Base-by-base conservation (phyloP, 2,329 filamentous ascomycete genomes). In the Trichoderma hamatum region DNA sequence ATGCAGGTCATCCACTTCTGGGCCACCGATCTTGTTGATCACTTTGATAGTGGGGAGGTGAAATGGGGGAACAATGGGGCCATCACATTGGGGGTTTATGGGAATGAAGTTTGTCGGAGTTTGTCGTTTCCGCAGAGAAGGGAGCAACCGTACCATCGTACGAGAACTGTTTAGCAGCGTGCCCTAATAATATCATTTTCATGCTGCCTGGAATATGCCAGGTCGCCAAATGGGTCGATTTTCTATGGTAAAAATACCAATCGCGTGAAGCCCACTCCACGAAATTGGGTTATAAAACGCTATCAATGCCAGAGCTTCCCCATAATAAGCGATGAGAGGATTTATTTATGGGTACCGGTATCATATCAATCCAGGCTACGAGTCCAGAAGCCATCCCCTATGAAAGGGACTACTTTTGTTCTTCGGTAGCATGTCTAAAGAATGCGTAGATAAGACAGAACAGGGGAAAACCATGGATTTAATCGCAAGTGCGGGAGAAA, bases 11-110 rank as follows among this genome's bases (percentile, higher is more conserved):
- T 58, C 62, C 51, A 56, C 62, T 66, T 66, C 52, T 56, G 62
- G 52, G 62, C 62, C 52, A 34, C 62, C 52, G 62, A 66, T 66
- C 62, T 16, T 66, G 62, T 56, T 66, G 62, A 66, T 66, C 62
- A 58, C 52, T 66, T 66, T 56, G 62, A 66, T 49, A 66, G 62
- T 56, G 52, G 51, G 62, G 62, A 46, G 36, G 51, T 66, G 52
- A 56, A 66, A 66, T 66, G 52, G 62, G 62, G 60, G 46, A 39
- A 49, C 46, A 54, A 63, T 34, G 32, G 60, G 61, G 61, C 61
- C 6, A 30, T 34, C 36, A 30, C 28, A 9, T 21, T 19, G 21
- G 51, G 49, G 24, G 51, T 30, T 52, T 14, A 14, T 65, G 34
- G 51, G 26, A 43, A 43, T 10, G 39, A 43, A 43, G 3, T 24